A percentile compares a stretch with the other conserved stretches of the same genome.
Evolutionary conservation across 371 early-diverging fungal genomes (phyloP).

Genomic region (Zancudomyces culisetae): DNA sequence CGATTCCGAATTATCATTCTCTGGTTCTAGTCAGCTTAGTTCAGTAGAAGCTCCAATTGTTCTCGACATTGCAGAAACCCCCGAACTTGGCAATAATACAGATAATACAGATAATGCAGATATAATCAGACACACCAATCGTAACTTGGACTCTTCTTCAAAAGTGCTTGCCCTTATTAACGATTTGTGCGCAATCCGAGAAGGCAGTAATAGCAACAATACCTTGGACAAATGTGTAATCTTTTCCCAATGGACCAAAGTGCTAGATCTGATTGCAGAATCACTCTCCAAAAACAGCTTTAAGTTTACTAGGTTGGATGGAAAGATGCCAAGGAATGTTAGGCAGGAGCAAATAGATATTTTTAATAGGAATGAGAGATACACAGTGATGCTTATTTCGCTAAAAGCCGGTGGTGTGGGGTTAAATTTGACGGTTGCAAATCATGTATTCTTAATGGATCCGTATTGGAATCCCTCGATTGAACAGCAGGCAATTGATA

Average conservation of each 20-base stretch:
- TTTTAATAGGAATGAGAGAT: conserved; percentile 29
- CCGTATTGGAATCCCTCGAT: conserved; percentile 63
- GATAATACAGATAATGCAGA: too few relatives aligned
- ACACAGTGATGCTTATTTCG: conserved; percentile 41
- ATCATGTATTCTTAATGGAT: conserved; percentile 37
- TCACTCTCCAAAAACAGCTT: conserved; percentile 22
- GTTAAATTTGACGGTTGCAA: conserved; percentile 45
- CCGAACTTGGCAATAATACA: too few relatives aligned
- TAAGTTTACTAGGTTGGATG: conserved; percentile 30
- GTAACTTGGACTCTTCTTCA: too few relatives aligned
- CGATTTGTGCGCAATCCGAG: too few relatives aligned
- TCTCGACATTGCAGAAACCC: too few relatives aligned
- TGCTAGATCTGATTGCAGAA: conserved; percentile 32
- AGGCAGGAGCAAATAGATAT: conserved; percentile 21
- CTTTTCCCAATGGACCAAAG: conserved; percentile 49
- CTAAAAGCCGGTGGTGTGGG: conserved; percentile 63
- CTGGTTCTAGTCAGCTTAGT: too few relatives aligned
- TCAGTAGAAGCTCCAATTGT: too few relatives aligned
- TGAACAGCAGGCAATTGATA: conserved; percentile 55
- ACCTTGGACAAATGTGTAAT: conserved; percentile 35
- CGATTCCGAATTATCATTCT: too few relatives aligned
- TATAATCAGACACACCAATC: too few relatives aligned
- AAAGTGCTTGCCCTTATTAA: too few relatives aligned
- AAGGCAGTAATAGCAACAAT: too few relatives aligned
- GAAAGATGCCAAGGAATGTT: conserved; percentile 29